Evolutionary conservation across 371 early-diverging fungal species (phyloP), one percentile per base, ranked within the genome.

Genomic region (Encephalitozoon hellem): DNA sequence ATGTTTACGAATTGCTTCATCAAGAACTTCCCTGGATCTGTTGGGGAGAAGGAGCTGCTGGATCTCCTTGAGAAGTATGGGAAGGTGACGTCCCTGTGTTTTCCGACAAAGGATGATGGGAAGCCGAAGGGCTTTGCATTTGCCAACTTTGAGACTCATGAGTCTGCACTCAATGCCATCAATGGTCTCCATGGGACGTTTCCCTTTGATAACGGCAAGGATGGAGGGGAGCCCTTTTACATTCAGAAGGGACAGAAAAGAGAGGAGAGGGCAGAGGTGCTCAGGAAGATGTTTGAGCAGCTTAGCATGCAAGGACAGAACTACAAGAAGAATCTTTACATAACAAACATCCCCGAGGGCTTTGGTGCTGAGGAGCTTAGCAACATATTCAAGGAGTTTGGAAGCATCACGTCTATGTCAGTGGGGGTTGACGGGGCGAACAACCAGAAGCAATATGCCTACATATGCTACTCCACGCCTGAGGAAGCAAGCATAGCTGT

Each of bases 231-330:
- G 88, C 89, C 87, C 76, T 87, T 99, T 69, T 96, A 90, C 82
- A 95, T 97, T 42, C 88, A 92, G 76, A 94, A 95, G 80, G 97
- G 97, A 72, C 96, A 96, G 87, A 94, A 92, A 90, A 97, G 94
- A 89, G 84, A 87, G 53, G 97, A 98, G 86, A 92, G 97, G 84
- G 93, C 92, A 78, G 94, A 93, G 84, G 95, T 95, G 84, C 89
- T 96, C 74, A 88, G 92, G 88, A 95, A 69, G 39, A 25, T 66
- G 21, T 43, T 83, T 23, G 74, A 63, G 55, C 71, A 74, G 47
- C 18, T 74, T 9, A 32, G 71, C 26, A 21, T 77, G 28, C 55
- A 74, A 18, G 82, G 82, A 0, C 59, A 55, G 30, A 68, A 26
- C 23, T 43, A 51, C 9, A 86, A 80, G 65, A 74, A 94, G 84